Evolutionary conservation across 805 yeast species (phyloP).

Genomic region (Saccharomycopsis javanensis): DNA sequence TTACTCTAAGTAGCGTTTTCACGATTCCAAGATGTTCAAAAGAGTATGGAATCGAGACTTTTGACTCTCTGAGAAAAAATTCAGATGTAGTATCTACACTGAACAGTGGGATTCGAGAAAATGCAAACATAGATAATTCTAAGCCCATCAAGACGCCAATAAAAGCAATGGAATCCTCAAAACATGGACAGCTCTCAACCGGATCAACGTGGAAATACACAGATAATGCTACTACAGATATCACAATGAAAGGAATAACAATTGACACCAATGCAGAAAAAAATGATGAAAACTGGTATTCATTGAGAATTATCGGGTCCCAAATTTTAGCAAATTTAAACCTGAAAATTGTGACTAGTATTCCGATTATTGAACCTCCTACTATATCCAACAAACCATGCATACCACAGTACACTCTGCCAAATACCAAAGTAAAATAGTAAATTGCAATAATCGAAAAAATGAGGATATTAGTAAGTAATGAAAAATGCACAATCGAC

Average conservation of each 20-base stretch:
- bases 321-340: conserved; percentile 27
- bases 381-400: conserved; percentile 79
- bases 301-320: conserved; percentile 19
- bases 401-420: conserved; percentile 94
- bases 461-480: conserved; percentile 18
- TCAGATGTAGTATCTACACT: conserved; percentile 19
- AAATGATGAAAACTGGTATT: background rate
- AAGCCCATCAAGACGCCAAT: conserved; percentile 78
- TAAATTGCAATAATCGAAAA: conserved; percentile 32
- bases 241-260: conserved; percentile 28
- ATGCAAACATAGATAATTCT: conserved; percentile 50
- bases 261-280: conserved; percentile 6
- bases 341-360: conserved; percentile 40
- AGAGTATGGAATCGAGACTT: conserved; percentile 34
- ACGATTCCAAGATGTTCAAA: conserved; percentile 34
- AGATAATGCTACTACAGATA: conserved; percentile 36
- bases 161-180: conserved; percentile 89
- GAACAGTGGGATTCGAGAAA: conserved; percentile 22
- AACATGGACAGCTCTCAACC: conserved; percentile 91
- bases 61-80: conserved; percentile 21
- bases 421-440: conserved; percentile 56
- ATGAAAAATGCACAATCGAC: conserved; percentile 8
- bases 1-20: conserved; percentile 37
- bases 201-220: conserved; percentile 74
- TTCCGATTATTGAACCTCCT: conserved; percentile 60